Evolutionary conservation across 106 monocot species (phyloP), one percentile per base, ranked within the genome.

Genomic region (Dendrobium chrysotoxum): DNA sequence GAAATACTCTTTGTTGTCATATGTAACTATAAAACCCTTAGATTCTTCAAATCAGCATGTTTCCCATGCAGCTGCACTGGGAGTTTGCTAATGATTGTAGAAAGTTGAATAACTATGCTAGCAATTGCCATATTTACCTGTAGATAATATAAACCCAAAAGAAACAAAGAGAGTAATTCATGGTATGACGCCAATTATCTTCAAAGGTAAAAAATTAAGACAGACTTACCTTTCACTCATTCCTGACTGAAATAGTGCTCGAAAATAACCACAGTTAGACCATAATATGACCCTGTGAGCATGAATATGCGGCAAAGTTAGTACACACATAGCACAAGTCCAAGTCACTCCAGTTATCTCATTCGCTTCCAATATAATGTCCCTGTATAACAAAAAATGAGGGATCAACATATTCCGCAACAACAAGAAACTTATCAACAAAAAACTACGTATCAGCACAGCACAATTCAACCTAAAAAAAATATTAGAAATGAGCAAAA

Each of bases 211-310:
- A 35, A 38, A 16, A 71, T 38, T 28, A 28, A 17, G 38, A 28
- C 1, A 75, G 39, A 40, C 47, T 85, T 55, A 92, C 96, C 96
- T 97, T 64, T 97, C 96, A 75, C 86, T 88, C 97, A 98, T 98
- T 77, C 94, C 94, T 16, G 94, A 94, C 28, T 67, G 81, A 79
- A 94, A 92, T 28, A 94, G 77, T 81, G 89, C 94, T 5, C 84
- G 90, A 40, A 94, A 40, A 79, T 94, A 98, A 72, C 87, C 79
- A 65, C 92, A 88, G 30, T 75, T 84, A 0, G 83, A 80, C 64
- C 72, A 89, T 54, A 98, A 78, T 77, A 97, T 80, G 38, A 94
- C 84, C 77, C 88, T 97, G 86, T 97, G 94, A 15, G 90, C 86
- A 80, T 94, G 94, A n/a, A 89, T 17, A 55, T 97, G 96, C 26